phyloP scores from a whole-genome alignment of 768 basidiomycete species.

The Lactarius akahatsu region DNA sequence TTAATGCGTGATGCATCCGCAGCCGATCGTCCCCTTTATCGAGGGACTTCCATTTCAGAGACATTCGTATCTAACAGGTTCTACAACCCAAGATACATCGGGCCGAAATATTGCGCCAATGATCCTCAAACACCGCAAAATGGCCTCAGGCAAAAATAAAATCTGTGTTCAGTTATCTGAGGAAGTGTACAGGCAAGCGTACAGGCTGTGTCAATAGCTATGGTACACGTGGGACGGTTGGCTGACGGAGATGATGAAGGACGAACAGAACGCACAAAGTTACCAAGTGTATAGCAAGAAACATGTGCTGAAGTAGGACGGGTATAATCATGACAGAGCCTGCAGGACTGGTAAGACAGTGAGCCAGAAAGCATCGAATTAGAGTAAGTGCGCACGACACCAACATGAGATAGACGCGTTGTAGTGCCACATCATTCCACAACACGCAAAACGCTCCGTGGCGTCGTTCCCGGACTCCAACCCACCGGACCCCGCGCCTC shows the following conservation, averaged over 20 bases:
- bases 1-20: neutral
- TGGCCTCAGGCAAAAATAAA: neutral
- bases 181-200: neutral
- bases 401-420: constrained; percentile 31
- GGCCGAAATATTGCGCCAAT: neutral
- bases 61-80: neutral
- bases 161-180: neutral
- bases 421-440: constrained; percentile 50
- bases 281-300: neutral
- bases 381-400: neutral
- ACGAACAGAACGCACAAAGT: neutral
- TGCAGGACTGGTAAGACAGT: neutral
- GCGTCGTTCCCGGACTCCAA: constrained; percentile 6
- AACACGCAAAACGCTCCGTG: constrained; percentile 15
- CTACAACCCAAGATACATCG: neutral
- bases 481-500: constrained; percentile 1
- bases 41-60: neutral
- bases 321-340: neutral
- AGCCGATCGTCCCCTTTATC: neutral
- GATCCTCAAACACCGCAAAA: constrained; percentile 5
- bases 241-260: neutral
- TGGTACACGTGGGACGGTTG: neutral
- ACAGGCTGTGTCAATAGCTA: neutral
- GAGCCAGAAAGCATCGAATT: neutral
- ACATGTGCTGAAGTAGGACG: neutral